phyloP scores from a whole-genome alignment of 2,329 filamentous ascomycete genomes.

The Monosporascus sp. region DNA sequence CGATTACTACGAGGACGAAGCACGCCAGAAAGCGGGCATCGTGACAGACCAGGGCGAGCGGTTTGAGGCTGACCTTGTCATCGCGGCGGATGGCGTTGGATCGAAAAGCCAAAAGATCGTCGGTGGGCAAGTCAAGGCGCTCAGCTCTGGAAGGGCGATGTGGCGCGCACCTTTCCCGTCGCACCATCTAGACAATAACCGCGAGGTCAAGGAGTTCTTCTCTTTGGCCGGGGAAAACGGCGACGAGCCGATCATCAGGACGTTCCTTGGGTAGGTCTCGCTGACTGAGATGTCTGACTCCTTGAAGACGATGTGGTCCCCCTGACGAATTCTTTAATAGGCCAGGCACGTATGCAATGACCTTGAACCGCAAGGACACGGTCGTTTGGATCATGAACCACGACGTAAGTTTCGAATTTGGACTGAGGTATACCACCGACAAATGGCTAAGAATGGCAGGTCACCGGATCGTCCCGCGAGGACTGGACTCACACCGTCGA shows the following conservation, averaged over 20 bases:
- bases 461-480: slow-evolving; percentile 31
- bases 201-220: slow-evolving; percentile 32
- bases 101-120: slow-evolving; percentile 40
- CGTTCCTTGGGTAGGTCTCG: slow-evolving; percentile 38
- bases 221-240: slow-evolving; percentile 35
- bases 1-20: slow-evolving; percentile 44
- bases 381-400: slow-evolving; percentile 35
- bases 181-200: slow-evolving; percentile 34
- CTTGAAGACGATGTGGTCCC: not conserved
- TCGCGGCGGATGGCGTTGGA: slow-evolving; percentile 42
- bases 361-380: slow-evolving; percentile 26
- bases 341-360: slow-evolving; percentile 34
- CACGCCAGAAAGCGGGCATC: slow-evolving; percentile 35
- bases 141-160: slow-evolving; percentile 37
- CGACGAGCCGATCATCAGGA: slow-evolving; percentile 37
- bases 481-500: slow-evolving; percentile 31
- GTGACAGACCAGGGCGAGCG: slow-evolving; percentile 42
- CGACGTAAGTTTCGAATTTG: slow-evolving; percentile 18
- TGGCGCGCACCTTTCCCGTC: slow-evolving; percentile 37
- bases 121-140: slow-evolving; percentile 34
- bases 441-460: slow-evolving; percentile 14
- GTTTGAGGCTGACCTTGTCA: slow-evolving; percentile 41
- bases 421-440: not conserved
- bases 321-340: slow-evolving; percentile 25
- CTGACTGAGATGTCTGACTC: slow-evolving; percentile 17